These are phyloP conservation scores for Catharanthus roseus DNA, from an alignment of 257 asterid species.

Conservation along the genomic window DNA sequence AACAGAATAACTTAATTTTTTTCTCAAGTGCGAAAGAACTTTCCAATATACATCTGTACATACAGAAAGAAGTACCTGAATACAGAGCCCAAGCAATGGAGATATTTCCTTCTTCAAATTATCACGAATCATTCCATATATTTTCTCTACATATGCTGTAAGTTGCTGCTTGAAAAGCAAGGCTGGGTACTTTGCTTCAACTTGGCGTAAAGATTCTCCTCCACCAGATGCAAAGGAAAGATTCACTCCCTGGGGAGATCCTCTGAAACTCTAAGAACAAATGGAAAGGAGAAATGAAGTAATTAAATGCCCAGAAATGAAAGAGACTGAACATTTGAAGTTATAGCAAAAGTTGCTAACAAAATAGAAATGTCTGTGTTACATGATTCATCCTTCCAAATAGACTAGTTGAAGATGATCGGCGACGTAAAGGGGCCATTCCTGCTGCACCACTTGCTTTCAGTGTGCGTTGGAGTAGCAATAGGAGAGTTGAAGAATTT, in stretches of 20 bases:
- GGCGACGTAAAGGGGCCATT: slow-evolving; percentile 87
- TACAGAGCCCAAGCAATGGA: slow-evolving; percentile 96
- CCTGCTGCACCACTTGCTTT: slow-evolving; percentile 95
- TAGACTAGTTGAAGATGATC: slow-evolving; percentile 81
- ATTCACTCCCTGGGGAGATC: slow-evolving; percentile 73
- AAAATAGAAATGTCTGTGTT: no score
- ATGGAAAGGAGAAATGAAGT: slow-evolving; percentile 13
- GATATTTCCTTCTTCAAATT: slow-evolving; percentile 97
- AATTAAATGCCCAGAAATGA: slow-evolving; percentile 17
- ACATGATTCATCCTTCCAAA: slow-evolving; percentile 96
- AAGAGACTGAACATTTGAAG: slow-evolving; percentile 14
- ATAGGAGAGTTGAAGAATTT: slow-evolving; percentile 81
- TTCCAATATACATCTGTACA: not conserved
- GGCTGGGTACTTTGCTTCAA: slow-evolving; percentile 99
- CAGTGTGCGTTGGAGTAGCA: slow-evolving; percentile 93
- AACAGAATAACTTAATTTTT: not conserved
- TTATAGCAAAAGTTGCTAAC: not conserved
- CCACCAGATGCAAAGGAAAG: slow-evolving; percentile 77
- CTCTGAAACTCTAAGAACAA: slow-evolving; percentile 79
- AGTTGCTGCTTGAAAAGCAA: slow-evolving; percentile 98
- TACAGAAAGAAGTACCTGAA: slow-evolving; percentile 66
- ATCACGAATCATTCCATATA: slow-evolving; percentile 97
- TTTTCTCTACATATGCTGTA: slow-evolving; percentile 96
- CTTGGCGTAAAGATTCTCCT: slow-evolving; percentile 86
- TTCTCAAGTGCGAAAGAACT: not conserved